Conservation (phyloP, 148 eudicot species). For the Hydrangea macrophylla region DNA sequence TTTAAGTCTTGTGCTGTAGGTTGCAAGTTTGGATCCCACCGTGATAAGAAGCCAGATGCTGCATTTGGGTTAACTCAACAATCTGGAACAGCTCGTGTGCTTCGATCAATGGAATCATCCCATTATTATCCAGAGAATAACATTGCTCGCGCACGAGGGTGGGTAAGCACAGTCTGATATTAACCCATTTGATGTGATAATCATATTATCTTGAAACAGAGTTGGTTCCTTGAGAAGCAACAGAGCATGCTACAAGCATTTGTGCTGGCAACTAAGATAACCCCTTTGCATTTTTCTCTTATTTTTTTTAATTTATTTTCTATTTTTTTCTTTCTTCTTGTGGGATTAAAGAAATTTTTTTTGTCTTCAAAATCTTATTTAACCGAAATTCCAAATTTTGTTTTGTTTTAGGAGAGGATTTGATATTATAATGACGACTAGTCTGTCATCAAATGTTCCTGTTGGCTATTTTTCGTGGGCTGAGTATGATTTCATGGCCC, state of each 20-base stretch:
- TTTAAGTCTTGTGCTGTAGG: conserved; percentile 78
- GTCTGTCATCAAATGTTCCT: conserved; percentile 97
- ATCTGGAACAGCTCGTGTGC: conserved; percentile 49
- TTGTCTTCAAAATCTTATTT: background rate
- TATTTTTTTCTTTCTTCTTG: background rate
- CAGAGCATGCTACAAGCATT: background rate
- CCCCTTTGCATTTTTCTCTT: background rate
- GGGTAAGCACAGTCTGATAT: conserved; percentile 63
- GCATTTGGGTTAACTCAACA: conserved; percentile 58
- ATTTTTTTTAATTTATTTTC: background rate
- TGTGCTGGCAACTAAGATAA: background rate
- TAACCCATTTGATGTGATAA: no score
- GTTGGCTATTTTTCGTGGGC: conserved; percentile 99
- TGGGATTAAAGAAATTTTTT: background rate
- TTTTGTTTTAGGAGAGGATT: conserved; percentile 65
- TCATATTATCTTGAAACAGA: background rate
- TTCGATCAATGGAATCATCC: conserved; percentile 93
- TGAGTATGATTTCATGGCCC: conserved; percentile 99
- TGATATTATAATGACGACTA: conserved; percentile 85
- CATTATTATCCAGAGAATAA: conserved; percentile 82
- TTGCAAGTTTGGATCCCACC: conserved; percentile 65
- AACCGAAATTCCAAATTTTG: conserved; percentile 3
- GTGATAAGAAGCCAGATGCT: conserved; percentile 63
- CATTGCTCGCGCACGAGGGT: conserved; percentile 81
- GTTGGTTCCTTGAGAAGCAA: background rate